Evolutionary conservation across 2,329 filamentous ascomycete species (phyloP), one percentile per base, ranked within the genome.

Genomic region (Zymoseptoria brevis): DNA sequence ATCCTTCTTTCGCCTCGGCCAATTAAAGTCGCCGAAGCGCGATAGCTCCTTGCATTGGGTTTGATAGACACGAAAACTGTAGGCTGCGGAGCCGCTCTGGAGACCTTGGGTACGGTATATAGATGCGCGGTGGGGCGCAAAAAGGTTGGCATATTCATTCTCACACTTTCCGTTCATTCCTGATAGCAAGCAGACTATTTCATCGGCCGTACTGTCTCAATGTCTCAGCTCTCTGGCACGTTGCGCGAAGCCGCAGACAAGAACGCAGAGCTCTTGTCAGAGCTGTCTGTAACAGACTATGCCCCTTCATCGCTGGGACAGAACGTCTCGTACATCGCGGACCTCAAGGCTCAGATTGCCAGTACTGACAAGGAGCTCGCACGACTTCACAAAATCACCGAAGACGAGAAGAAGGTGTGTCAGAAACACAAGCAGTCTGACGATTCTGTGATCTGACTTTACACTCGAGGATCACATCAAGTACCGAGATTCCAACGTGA

Each of bases 401-500:
- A 74, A 21, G 75, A 77, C 57, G 80, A 83, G 65, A 75, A 79
- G 50, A 76, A 77, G 53, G 62, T 61, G 29, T 24, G 55, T 19
- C 21, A 9, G 13, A 29, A n/a, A 11, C 24, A 21, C 4, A 16
- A 41, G 19, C 9, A 19, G 16, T 19, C 56, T 54, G 24, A 54
- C 11, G 35, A n/a, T 19, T 5, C 19, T 19, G 50, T 6, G 50
- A 13, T 53, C 13, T 26, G 22, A 53, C 13, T 7, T 29, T 6
- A 13, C 49, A 2, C 8, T 52, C 13, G 16, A 61, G 60, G 79
- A 82, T 13, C 80, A 83, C 61, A 73, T 80, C 57, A 77, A 75
- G 57, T 81, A 82, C 66, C 78, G 79, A 57, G 78, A 83, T 71
- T 80, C 77, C 51, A 76, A 79, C 53, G 72, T 83, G 66, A 76